Conservation (phyloP, 257 asterid genomes). For the Scutellaria galericulata region DNA sequence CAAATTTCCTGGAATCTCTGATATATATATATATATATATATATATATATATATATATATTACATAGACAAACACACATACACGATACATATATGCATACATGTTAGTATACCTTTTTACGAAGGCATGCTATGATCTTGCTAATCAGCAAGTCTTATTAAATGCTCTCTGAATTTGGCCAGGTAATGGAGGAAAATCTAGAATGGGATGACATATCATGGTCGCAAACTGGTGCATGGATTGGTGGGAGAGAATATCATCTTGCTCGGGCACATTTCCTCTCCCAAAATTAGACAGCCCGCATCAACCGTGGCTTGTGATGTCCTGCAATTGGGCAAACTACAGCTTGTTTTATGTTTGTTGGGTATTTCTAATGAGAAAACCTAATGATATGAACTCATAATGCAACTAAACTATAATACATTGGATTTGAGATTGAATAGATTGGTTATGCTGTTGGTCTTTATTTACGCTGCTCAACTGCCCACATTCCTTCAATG, state of each 20-base stretch:
- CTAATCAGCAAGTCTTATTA: not conserved
- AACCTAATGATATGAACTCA: not conserved
- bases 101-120: not conserved
- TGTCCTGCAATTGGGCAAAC: not conserved
- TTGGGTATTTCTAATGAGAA: not conserved
- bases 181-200: constrained; percentile 84
- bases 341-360: constrained; percentile 5
- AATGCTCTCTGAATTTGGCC: constrained; percentile 29
- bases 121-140: not conserved
- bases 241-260: constrained; percentile 77
- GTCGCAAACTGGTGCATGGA: constrained; percentile 85
- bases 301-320: not conserved
- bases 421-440: not conserved
- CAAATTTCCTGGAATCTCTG: not conserved
- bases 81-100: not conserved
- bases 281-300: constrained; percentile 52
- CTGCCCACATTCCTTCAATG: not conserved
- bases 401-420: not conserved
- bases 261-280: constrained; percentile 89
- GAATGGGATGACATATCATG: constrained; percentile 95
- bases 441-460: not conserved
- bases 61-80: not conserved
- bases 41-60: too few relatives aligned
- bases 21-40: not conserved
- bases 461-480: not conserved